These are phyloP conservation scores for Geranium incanum DNA, from an alignment of 441 rosid species.

Conservation along the genomic window DNA sequence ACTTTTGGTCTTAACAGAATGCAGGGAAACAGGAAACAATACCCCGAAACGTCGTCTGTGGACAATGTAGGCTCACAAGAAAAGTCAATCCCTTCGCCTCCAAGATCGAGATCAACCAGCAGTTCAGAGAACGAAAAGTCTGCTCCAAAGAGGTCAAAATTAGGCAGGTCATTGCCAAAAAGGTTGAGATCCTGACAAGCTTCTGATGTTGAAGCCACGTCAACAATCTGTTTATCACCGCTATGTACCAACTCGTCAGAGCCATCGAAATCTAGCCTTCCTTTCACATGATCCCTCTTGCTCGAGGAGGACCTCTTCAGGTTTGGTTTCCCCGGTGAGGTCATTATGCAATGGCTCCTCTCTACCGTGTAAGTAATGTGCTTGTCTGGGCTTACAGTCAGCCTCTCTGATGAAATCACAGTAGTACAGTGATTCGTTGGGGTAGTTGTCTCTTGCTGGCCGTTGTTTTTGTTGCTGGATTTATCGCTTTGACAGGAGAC, in stretches of 20 bases:
- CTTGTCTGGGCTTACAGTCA: conserved; percentile 67
- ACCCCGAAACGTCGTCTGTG: conserved; percentile 47
- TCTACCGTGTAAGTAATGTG: conserved; percentile 45
- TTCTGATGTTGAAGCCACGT: conserved; percentile 42
- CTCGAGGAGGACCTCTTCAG: conserved; percentile 27
- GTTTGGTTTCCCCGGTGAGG: conserved; percentile 48
- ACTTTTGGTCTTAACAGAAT: background rate
- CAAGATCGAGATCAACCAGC: conserved; percentile 64
- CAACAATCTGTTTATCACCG: conserved; percentile 25
- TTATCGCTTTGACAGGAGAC: conserved; percentile 36
- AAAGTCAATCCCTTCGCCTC: conserved; percentile 30
- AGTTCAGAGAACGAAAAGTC: conserved; percentile 64
- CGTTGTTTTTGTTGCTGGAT: conserved; percentile 25
- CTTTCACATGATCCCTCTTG: conserved; percentile 55
- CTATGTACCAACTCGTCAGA: conserved; percentile 28
- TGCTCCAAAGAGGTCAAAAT: conserved; percentile 52
- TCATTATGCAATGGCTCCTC: conserved; percentile 51
- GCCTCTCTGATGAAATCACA: conserved; percentile 54
- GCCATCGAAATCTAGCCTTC: conserved; percentile 64
- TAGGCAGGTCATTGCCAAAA: conserved; percentile 60
- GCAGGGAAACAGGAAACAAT: conserved; percentile 15
- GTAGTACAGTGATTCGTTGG: conserved; percentile 56
- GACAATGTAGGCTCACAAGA: conserved; percentile 35
- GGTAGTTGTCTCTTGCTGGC: conserved; percentile 41
- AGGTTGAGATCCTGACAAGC: conserved; percentile 52